Evolutionary conservation across 257 asterid genomes (phyloP), one percentile per base, ranked within the genome.

Genomic region (Penstemon barbatus): DNA sequence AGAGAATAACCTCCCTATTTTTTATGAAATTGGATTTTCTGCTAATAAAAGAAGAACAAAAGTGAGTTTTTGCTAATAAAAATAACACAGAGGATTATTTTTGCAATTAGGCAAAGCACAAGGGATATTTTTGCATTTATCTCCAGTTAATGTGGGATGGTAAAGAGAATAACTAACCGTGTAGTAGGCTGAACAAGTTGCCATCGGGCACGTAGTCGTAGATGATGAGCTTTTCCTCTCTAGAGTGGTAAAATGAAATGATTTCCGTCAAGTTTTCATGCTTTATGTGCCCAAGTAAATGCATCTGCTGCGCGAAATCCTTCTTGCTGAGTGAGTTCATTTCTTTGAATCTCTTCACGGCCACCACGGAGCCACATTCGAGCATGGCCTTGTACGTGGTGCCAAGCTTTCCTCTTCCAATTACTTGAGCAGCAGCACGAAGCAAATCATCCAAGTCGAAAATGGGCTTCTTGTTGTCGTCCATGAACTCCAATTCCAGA

Each of bases 401-500:
- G 3, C 96, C 89, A 9, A 85, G 45, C 25, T 82, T 81, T 48
- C 89, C 92, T 72, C 70, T 80, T 19, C 95, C 95, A 1, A 89
- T 77, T 18, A 80, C 82, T 71, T 87, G 80, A 5, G 95, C 95
- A 0, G 92, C 85, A 4, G 95, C 86, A 6, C 87, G 81, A 42
- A 89, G 64, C 72, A 87, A 75, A 66, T 89, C 96, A 44, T 89
- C 95, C 78, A 89, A 33, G 42, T 87, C 95, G 19, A 89, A 89
- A 4, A 13, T 7, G 70, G 70, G 73, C 60, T 66, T 43, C 56
- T 66, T 43, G 5, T 45, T 62, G 42, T 67, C 76, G 50, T 78
- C 82, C 54, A 77, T 37, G 66, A 85, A 83, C 76, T 74, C 87
- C 72, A 86, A 19, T 15, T 78, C 86, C 56, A 65, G 53, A 7